A percentile compares a stretch with the other conserved stretches of the same genome.
Conservation (phyloP, 2,329 filamentous ascomycete species). For the Phoma herbarum region DNA sequence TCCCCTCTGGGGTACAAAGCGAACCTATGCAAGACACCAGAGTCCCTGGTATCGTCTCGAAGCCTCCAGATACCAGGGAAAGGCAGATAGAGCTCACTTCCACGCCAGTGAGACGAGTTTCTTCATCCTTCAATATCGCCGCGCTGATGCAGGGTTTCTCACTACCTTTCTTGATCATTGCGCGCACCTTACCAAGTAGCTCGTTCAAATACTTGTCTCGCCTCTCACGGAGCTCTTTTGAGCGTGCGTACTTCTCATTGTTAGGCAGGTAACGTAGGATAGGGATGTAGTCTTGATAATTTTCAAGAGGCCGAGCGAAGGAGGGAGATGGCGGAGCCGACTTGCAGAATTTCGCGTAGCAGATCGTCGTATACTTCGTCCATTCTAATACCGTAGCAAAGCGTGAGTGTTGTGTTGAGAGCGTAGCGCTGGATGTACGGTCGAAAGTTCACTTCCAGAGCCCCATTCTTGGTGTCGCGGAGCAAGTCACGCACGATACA, state of each 20-base stretch:
- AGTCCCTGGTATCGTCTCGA: not conserved
- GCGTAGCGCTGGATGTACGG: conserved; percentile 48
- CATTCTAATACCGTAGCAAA: conserved; percentile 66
- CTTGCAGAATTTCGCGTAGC: conserved; percentile 53
- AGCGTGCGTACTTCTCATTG: conserved; percentile 60
- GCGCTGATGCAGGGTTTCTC: conserved; percentile 63
- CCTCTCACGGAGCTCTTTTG: conserved; percentile 58
- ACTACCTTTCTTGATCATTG: conserved; percentile 61
- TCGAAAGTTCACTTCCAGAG: not conserved
- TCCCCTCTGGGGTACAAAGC: not conserved
- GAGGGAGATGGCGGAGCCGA: conserved; percentile 62
- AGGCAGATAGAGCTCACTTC: not conserved
- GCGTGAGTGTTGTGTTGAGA: conserved; percentile 60
- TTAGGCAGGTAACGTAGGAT: conserved; percentile 59
- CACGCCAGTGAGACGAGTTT: not conserved
- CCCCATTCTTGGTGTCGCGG: not conserved
- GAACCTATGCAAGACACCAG: not conserved
- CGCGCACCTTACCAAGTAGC: conserved; percentile 60
- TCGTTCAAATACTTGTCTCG: conserved; percentile 61
- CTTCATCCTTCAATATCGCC: not conserved
- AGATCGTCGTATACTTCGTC: conserved; percentile 62
- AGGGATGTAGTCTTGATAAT: conserved; percentile 58
- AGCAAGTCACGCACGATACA: not conserved
- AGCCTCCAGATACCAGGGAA: not conserved
- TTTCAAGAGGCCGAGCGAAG: conserved; percentile 61